Conservation (phyloP, 83 land plant genomes). For the Thuja plicata region DNA sequence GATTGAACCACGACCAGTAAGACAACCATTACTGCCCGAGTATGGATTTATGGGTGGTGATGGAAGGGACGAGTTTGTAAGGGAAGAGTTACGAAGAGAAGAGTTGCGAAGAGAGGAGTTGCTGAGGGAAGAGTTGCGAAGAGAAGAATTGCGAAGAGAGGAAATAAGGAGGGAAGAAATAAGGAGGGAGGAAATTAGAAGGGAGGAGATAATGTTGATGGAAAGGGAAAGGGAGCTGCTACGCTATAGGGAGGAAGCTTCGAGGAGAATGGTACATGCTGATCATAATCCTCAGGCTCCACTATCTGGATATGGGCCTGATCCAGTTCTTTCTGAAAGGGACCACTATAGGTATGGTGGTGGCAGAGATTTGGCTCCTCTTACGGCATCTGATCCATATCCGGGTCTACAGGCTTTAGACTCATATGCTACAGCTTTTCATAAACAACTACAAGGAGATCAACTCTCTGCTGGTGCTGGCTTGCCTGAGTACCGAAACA, state of each 20-base stretch:
- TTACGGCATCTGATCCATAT: background rate
- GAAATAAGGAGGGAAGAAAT: background rate
- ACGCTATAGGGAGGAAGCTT: background rate
- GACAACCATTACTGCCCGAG: background rate
- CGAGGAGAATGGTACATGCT: background rate
- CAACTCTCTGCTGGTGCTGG: background rate
- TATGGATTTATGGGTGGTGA: background rate
- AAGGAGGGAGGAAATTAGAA: background rate
- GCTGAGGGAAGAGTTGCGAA: background rate
- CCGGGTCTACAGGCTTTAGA: background rate
- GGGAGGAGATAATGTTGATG: background rate
- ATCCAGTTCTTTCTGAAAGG: background rate
- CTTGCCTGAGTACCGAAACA: background rate
- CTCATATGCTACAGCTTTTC: background rate
- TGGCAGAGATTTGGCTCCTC: background rate
- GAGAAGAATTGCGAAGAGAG: background rate
- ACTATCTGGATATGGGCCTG: background rate
- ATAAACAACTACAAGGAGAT: background rate
- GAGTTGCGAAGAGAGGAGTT: background rate
- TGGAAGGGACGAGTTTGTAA: background rate
- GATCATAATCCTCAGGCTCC: constrained; percentile 7
- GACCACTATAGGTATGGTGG: background rate
- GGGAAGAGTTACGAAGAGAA: background rate
- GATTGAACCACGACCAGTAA: background rate
- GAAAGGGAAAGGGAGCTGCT: constrained; percentile 11